A percentile compares a stretch with the other conserved stretches of the same genome.
Evolutionary conservation across 192 early-diverging fungal genomes (phyloP).

Genomic region (Irineochytrium annulatum): DNA sequence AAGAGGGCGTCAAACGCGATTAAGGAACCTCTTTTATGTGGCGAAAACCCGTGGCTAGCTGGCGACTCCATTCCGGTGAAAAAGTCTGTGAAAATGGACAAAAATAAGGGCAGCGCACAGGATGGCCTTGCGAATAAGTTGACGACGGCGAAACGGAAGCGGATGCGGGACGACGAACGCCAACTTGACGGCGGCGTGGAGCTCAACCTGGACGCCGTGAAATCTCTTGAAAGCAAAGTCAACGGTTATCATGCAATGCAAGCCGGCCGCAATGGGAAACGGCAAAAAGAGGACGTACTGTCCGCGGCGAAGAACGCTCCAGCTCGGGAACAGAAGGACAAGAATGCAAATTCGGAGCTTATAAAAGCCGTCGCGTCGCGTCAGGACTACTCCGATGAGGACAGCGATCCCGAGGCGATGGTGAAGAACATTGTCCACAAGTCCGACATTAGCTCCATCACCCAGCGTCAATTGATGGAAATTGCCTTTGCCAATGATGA

Average conservation of each 20-base stretch:
- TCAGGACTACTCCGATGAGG: conserved; percentile 32
- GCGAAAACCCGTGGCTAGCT: too few relatives aligned
- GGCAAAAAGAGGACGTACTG: not conserved
- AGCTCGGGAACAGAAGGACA: not conserved
- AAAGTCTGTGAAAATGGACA: too few relatives aligned
- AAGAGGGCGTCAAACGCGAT: too few relatives aligned
- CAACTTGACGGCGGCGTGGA: conserved; percentile 1
- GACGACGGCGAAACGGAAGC: conserved; percentile 15
- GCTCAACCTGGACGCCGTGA: conserved; percentile 1
- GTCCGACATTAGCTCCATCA: conserved; percentile 49
- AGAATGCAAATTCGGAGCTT: conserved; percentile 4
- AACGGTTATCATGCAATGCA: too few relatives aligned
- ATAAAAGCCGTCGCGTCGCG: not conserved
- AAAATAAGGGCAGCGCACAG: too few relatives aligned
- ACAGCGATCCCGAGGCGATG: conserved; percentile 24
- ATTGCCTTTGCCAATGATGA: conserved; percentile 95
- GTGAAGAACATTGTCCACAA: conserved; percentile 53
- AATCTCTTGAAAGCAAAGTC: too few relatives aligned
- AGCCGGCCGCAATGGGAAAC: too few relatives aligned
- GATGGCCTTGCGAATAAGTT: too few relatives aligned
- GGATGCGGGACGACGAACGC: not conserved
- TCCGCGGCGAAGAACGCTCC: not conserved
- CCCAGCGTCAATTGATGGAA: conserved; percentile 79
- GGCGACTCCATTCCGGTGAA: too few relatives aligned
- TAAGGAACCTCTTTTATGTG: too few relatives aligned